These are phyloP conservation scores for Neoboletus subvelutipes DNA, from an alignment of 768 basidiomycete genomes.

Conservation along the genomic window DNA sequence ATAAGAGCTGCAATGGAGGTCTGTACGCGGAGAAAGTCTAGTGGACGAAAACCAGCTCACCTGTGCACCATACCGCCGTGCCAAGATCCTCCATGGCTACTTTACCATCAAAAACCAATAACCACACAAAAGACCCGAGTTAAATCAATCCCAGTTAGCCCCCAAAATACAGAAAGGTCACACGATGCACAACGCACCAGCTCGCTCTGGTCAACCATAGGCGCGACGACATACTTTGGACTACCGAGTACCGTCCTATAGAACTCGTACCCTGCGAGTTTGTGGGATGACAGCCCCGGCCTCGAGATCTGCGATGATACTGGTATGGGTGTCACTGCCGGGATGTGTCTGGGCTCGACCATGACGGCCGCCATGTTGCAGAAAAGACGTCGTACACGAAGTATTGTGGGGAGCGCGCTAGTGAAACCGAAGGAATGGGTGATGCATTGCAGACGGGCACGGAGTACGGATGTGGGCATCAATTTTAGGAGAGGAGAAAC, in stretches of 20 bases:
- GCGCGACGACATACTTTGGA: conserved; percentile 89
- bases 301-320: background rate
- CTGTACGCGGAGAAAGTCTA: no score
- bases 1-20: conserved; percentile 57
- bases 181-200: conserved; percentile 54
- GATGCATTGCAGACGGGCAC: conserved; percentile 8
- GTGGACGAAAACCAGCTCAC: conserved; percentile 34
- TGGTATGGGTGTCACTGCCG: background rate
- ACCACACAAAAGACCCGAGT: background rate
- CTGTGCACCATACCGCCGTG: conserved; percentile 79
- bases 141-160: background rate
- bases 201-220: conserved; percentile 99
- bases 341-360: background rate
- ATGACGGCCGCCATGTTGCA: conserved; percentile 5
- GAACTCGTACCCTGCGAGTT: conserved; percentile 79
- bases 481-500: background rate
- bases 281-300: conserved; percentile 24
- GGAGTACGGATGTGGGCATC: background rate
- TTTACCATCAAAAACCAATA: conserved; percentile 2
- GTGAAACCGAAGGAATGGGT: background rate
- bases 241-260: conserved; percentile 76
- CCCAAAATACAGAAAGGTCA: background rate
- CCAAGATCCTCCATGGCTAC: conserved; percentile 88
- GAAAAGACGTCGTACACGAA: conserved; percentile 1
- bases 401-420: background rate